Percentiles rank a stretch among this genome's conserved stretches.
phyloP scores from a whole-genome alignment of 257 asterid genomes.

The Forsythia suspensa region DNA sequence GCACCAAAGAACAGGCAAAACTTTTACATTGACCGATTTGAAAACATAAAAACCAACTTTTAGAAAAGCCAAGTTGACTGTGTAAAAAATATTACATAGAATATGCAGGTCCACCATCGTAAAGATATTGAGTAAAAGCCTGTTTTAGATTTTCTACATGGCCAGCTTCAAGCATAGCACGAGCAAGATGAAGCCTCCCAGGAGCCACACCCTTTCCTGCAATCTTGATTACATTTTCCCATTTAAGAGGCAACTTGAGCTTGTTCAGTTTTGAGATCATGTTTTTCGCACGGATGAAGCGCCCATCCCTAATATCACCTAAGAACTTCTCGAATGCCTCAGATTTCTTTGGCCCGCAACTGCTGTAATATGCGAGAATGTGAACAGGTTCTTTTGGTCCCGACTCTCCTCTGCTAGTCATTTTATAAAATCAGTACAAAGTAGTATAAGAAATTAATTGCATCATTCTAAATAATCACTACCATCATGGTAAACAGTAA shows the following conservation, averaged over 20 bases:
- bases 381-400: slow-evolving; percentile 88
- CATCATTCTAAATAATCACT: background rate
- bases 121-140: slow-evolving; percentile 81
- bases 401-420: slow-evolving; percentile 56
- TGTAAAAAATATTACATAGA: slow-evolving; percentile 59
- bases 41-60: background rate
- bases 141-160: slow-evolving; percentile 90
- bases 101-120: slow-evolving; percentile 98
- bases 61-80: slow-evolving; percentile 1
- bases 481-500: background rate
- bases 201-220: slow-evolving; percentile 98
- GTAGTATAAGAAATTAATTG: background rate
- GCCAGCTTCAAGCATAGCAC: slow-evolving; percentile 98
- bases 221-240: slow-evolving; percentile 79
- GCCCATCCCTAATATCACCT: slow-evolving; percentile 71
- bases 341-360: slow-evolving; percentile 74
- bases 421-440: slow-evolving; percentile 17
- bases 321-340: slow-evolving; percentile 66
- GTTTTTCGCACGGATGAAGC: slow-evolving; percentile 84
- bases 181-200: slow-evolving; percentile 93
- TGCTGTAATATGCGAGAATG: slow-evolving; percentile 96
- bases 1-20: slow-evolving; percentile 14
- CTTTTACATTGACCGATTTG: slow-evolving; percentile 6
- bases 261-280: slow-evolving; percentile 76
- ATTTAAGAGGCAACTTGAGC: slow-evolving; percentile 80